Evolutionary conservation across 2,329 filamentous ascomycete species (phyloP), one percentile per base, ranked within the genome.

Genomic region (Epichloe gansuensis): DNA sequence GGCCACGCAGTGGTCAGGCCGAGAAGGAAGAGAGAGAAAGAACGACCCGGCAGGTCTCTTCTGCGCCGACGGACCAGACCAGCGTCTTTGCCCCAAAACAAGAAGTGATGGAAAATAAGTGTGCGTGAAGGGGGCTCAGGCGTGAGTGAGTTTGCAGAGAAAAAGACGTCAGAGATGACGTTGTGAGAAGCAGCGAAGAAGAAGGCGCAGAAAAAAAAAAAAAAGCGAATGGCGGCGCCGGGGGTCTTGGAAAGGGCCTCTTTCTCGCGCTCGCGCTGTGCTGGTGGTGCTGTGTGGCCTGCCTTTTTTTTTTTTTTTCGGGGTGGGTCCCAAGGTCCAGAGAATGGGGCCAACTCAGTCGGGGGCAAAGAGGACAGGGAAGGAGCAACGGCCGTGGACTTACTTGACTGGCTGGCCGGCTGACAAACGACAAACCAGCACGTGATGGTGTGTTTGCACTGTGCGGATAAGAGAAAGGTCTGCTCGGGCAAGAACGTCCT

Each of bases 81-180:
- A 31, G 44, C 23, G 39, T 43, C 44, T 51, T 49, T 49, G 42
- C n/a, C 48, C 17, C 43, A 52, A 52, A 47, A 23, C 41, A 37
- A 38, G 12, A 35, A 21, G 28, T 35, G 42, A 48, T 13, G 25
- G 34, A 46, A 52, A 46, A 44, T 37, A 50, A 48, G 25, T 12
- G 50, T 52, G 46, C 37, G 46, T 65, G 63, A 65, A 66, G 41
- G 67, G 61, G 61, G 62, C 62, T 64, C 56, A 67, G 61, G 61
- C 63, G 63, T 55, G 61, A 66, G 63, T 55, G 61, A 66, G 62
- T 62, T 65, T 64, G 61, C 53, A 56, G 59, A 63, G 62, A 57
- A 61, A 63, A 72, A 72, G 69, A 72, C 70, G 70, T 72, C 70
- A 72, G 70, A 72, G 70, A 72, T 72, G 70, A 72, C 70, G 70